A percentile compares a stretch with the other conserved stretches of the same genome.
phyloP scores from a whole-genome alignment of 345 rosid species.

The Sisymbrium irio region DNA sequence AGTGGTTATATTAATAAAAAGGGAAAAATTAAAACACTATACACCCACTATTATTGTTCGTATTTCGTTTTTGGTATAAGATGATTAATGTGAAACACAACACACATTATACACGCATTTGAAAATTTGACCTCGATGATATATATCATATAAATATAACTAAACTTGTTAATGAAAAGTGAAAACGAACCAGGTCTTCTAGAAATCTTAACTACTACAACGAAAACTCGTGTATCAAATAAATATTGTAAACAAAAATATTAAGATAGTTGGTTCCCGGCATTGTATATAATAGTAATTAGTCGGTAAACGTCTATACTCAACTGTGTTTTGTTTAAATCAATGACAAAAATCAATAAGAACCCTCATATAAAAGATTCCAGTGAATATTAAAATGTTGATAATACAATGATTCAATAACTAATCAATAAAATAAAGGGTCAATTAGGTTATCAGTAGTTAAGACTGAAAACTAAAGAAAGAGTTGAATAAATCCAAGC shows the following conservation, averaged over 20 bases:
- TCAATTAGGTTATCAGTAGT: constrained; percentile 23
- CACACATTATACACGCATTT: constrained; percentile 17
- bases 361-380: constrained; percentile 7
- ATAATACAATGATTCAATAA: not conserved
- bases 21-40: not conserved
- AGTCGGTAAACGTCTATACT: constrained; percentile 9
- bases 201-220: not conserved
- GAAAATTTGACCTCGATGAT: not conserved
- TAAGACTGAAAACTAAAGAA: not conserved
- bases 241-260: not conserved
- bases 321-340: constrained; percentile 12
- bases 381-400: not conserved
- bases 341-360: constrained; percentile 7
- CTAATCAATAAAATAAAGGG: not conserved
- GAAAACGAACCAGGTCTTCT: not conserved
- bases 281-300: not conserved
- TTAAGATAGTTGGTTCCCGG: not conserved
- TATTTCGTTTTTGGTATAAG: not conserved
- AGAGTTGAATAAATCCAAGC: constrained; percentile 22
- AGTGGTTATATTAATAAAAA: not conserved
- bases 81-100: not conserved
- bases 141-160: not conserved
- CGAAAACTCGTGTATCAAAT: not conserved
- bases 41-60: not conserved
- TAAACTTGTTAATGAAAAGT: not conserved